Evolutionary conservation across 331 rosid genomes (phyloP).

Genomic region (Rhamnella rubrinervis): DNA sequence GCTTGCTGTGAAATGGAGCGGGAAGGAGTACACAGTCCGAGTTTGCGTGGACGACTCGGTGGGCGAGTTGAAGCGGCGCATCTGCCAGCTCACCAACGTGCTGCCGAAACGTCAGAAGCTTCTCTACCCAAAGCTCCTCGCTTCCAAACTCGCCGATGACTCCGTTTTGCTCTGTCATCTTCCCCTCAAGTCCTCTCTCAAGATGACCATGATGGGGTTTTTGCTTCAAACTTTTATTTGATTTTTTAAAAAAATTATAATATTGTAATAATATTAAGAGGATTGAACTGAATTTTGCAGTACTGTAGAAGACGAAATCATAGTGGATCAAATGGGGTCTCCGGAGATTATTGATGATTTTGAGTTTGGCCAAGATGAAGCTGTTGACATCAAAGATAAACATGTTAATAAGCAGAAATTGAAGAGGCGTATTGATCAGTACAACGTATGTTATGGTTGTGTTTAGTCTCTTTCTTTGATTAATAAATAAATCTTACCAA

Average conservation of each 20-base stretch:
- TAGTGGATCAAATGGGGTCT: slow-evolving; percentile 68
- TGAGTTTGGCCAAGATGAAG: slow-evolving; percentile 75
- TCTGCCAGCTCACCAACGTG: slow-evolving; percentile 82
- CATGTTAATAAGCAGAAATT: slow-evolving; percentile 66
- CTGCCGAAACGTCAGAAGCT: slow-evolving; percentile 93
- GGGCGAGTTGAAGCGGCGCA: slow-evolving; percentile 84
- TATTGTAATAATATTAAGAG: not conserved
- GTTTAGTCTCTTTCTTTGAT: not conserved
- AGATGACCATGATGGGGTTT: slow-evolving; percentile 94
- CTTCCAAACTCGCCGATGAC: slow-evolving; percentile 81
- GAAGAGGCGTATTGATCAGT: slow-evolving; percentile 58
- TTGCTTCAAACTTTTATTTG: not conserved
- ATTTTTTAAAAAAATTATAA: too few relatives aligned
- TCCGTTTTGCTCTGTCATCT: slow-evolving; percentile 69
- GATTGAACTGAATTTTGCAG: slow-evolving; percentile 39
- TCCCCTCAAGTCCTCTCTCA: slow-evolving; percentile 70
- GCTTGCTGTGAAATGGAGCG: slow-evolving; percentile 79
- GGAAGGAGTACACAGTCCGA: slow-evolving; percentile 84
- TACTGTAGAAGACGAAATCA: slow-evolving; percentile 79
- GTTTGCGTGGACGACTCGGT: slow-evolving; percentile 81
- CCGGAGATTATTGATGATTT: slow-evolving; percentile 89
- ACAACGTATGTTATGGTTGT: slow-evolving; percentile 42
- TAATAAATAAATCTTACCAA: too few relatives aligned
- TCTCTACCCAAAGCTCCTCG: slow-evolving; percentile 70
- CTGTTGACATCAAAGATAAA: slow-evolving; percentile 71